Percentiles rank a stretch among this genome's conserved stretches.
These are phyloP conservation scores for Eutypella sp. DNA, from an alignment of 2,329 filamentous ascomycete genomes.

Conservation along the genomic window DNA sequence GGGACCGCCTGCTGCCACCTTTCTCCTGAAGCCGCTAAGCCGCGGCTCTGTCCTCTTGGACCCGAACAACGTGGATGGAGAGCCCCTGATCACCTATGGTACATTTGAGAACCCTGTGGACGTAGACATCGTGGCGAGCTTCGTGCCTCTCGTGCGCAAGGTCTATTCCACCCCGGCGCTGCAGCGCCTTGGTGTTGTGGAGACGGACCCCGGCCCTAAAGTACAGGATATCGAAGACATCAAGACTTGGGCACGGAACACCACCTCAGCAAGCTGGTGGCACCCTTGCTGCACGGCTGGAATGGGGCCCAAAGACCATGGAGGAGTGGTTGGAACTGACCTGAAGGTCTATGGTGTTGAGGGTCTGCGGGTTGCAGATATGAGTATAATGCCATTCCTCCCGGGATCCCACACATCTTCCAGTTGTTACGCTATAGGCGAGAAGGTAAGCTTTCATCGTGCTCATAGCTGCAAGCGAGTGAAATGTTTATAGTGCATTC, in stretches of 20 bases:
- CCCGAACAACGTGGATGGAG: constrained; percentile 15
- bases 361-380: background rate
- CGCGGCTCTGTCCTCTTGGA: constrained; percentile 29
- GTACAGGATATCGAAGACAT: constrained; percentile 17
- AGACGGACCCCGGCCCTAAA: constrained; percentile 23
- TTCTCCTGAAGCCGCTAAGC: constrained; percentile 30
- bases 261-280: constrained; percentile 22
- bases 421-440: background rate
- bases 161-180: constrained; percentile 24
- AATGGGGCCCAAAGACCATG: background rate
- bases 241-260: constrained; percentile 27
- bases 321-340: background rate
- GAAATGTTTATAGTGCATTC: background rate
- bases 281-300: constrained; percentile 38
- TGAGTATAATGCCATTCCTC: background rate
- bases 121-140: constrained; percentile 28
- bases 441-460: background rate
- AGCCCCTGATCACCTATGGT: constrained; percentile 29
- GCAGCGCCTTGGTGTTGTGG: constrained; percentile 22
- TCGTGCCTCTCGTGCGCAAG: constrained; percentile 25
- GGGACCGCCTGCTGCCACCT: constrained; percentile 13
- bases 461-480: background rate
- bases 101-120: constrained; percentile 32
- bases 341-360: background rate
- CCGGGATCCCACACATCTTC: background rate